Base-by-base conservation (phyloP, 106 monocot species). In the Agapanthus africanus region DNA sequence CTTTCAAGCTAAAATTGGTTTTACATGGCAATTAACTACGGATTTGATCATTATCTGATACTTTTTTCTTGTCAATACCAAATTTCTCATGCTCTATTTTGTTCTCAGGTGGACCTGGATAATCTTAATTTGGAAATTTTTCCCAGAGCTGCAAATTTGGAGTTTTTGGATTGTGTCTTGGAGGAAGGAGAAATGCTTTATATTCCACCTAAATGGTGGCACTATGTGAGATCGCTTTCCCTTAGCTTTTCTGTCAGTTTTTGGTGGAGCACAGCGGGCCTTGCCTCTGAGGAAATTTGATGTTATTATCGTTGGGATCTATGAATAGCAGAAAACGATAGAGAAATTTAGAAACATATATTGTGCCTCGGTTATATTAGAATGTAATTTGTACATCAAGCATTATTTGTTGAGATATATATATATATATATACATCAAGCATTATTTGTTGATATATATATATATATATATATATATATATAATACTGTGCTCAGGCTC, bases 191-290 rank as follows among this genome's bases (percentile, higher is more conserved):
- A 90, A 56, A 71, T 85, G 77, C 82, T 90, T 34, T 90, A 90
- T 63, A 85, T 90, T 62, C 89, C 89, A 56, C 89, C 89, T 1
- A 85, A 85, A 76, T 90, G 89, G 89, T 90, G 89, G 89, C 89
- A 90, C 37, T 90, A 90, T 76, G 90, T 90, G 72, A 85, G 76
- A 66, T 80, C 85, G 40, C 90, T 90, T 37, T 76, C 92, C 11
- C 69, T 73, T 22, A 92, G 97, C 38, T 89, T 97, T 76, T 97
- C 97, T 50, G 97, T 97, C 49, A 92, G 92, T 73, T 97, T 97
- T 86, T 90, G 92, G 89, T 97, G 89, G 97, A 69, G 64, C 31
- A 66, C 66, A 8, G 8, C 59, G 1, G 42, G 65, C 10, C 70
- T 31, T 63, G 14, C 41, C 23, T 27, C 51, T 76, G 49, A 37